A percentile compares a stretch with the other conserved stretches of the same genome.
phyloP scores from a whole-genome alignment of 805 yeast species.

The Priceomyces haplophilus region DNA sequence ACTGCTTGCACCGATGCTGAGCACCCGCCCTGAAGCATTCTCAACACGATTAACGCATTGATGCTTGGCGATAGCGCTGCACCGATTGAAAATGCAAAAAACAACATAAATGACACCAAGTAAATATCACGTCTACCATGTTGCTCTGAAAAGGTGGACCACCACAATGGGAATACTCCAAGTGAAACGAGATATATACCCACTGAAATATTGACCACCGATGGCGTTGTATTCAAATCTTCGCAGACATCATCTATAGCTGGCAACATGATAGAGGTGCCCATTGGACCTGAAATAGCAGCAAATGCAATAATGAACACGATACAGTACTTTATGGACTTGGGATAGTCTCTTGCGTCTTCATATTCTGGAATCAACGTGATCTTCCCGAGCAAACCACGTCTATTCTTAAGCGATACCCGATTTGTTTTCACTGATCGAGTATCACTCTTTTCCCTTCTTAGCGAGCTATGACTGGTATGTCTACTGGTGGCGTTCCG shows the following conservation, averaged over 20 bases:
- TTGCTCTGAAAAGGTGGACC: slow-evolving; percentile 76
- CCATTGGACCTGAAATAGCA: slow-evolving; percentile 84
- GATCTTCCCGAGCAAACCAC: slow-evolving; percentile 57
- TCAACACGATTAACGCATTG: slow-evolving; percentile 59
- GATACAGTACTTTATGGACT: slow-evolving; percentile 46
- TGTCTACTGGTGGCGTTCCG: background rate
- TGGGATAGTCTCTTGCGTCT: slow-evolving; percentile 66
- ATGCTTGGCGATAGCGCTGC: slow-evolving; percentile 64
- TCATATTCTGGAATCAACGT: slow-evolving; percentile 66
- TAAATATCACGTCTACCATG: slow-evolving; percentile 76
- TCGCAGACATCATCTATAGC: slow-evolving; percentile 60
- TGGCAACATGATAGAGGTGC: slow-evolving; percentile 78
- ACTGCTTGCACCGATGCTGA: slow-evolving; percentile 85
- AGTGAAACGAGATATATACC: slow-evolving; percentile 73
- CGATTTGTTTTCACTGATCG: slow-evolving; percentile 8
- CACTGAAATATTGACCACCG: slow-evolving; percentile 70
- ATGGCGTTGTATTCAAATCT: slow-evolving; percentile 53
- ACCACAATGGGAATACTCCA: slow-evolving; percentile 85
- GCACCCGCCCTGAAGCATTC: slow-evolving; percentile 74
- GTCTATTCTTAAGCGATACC: slow-evolving; percentile 35
- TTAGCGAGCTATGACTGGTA: background rate
- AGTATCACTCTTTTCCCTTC: background rate
- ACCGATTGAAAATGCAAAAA: slow-evolving; percentile 68
- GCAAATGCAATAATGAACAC: slow-evolving; percentile 69
- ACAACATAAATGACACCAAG: slow-evolving; percentile 60